Evolutionary conservation across 257 asterid species (phyloP).

Genomic region (Henckelia pumila): DNA sequence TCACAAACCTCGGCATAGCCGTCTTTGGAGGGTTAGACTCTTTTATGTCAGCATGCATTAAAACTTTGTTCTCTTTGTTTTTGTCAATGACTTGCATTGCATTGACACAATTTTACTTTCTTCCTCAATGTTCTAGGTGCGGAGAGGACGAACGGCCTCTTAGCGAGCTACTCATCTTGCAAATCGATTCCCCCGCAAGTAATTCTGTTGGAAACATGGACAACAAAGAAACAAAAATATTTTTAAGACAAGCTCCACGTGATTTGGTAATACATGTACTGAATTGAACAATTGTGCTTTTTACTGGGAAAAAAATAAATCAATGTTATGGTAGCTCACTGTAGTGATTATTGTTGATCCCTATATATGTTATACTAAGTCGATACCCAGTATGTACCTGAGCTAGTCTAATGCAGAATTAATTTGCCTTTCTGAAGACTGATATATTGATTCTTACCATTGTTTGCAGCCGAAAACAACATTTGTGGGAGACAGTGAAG

Average conservation of each 20-base stretch:
- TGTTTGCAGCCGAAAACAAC: constrained; percentile 36
- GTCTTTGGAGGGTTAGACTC: constrained; percentile 82
- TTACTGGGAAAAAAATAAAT: too few species aligned
- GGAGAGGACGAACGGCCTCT: constrained; percentile 95
- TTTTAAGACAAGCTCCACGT: constrained; percentile 34
- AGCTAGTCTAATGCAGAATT: background rate
- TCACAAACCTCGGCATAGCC: constrained; percentile 55
- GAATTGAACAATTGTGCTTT: background rate
- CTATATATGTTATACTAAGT: background rate
- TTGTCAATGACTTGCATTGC: background rate
- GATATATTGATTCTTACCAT: background rate
- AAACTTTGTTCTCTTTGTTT: background rate
- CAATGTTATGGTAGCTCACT: background rate
- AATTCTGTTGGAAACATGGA: constrained; percentile 31
- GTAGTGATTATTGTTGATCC: background rate
- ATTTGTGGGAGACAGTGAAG: constrained; percentile 36
- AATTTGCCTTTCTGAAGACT: background rate
- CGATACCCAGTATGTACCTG: background rate
- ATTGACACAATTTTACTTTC: constrained; percentile 1
- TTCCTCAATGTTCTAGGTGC: constrained; percentile 48
- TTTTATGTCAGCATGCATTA: background rate
- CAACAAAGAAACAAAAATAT: constrained; percentile 39
- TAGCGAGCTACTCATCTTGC: constrained; percentile 71
- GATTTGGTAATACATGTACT: constrained; percentile 31
- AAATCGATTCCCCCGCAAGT: constrained; percentile 37